Percentiles rank a stretch among this genome's conserved stretches.
phyloP scores from a whole-genome alignment of 1,284 basidiomycete genomes.

The Leccinum solheimii region DNA sequence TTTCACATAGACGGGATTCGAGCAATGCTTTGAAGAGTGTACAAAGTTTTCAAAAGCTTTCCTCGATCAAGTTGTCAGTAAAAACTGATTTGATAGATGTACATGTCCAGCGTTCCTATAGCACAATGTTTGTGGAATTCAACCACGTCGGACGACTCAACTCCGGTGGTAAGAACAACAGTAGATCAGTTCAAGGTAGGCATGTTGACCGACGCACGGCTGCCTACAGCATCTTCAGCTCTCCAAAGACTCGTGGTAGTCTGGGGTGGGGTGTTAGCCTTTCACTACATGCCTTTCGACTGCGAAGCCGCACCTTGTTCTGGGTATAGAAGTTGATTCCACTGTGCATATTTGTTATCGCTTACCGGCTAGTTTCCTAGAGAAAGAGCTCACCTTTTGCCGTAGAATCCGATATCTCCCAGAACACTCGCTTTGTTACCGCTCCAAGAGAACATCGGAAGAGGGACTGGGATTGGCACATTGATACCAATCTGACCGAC shows the following conservation, averaged over 20 bases:
- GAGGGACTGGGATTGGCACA: conserved; percentile 87
- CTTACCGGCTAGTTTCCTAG: not conserved
- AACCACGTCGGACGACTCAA: conserved; percentile 2
- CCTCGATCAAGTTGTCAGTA: conserved; percentile 55
- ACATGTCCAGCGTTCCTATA: not conserved
- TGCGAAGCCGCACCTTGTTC: conserved; percentile 59
- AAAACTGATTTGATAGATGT: conserved; percentile 26
- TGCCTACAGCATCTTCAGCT: conserved; percentile 77
- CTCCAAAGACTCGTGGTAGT: conserved; percentile 84
- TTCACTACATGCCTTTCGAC: not conserved
- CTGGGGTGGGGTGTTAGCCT: conserved; percentile 37
- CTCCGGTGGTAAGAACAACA: not conserved
- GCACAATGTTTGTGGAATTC: conserved; percentile 10
- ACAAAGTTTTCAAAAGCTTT: conserved; percentile 70
- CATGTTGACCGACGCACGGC: conserved; percentile 80
- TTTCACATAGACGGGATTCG: conserved; percentile 46
- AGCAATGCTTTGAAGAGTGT: conserved; percentile 65
- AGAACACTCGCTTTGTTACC: conserved; percentile 89
- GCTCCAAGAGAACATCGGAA: conserved; percentile 92
- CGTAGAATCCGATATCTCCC: conserved; percentile 90
- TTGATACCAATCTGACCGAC: conserved; percentile 93
- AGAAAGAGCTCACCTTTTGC: conserved; percentile 58
- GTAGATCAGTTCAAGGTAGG: conserved; percentile 52
- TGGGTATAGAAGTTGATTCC: conserved; percentile 92
- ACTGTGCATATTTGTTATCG: conserved; percentile 37